These are phyloP conservation scores for Neurospora terricola DNA, from an alignment of 495 filamentous ascomycete genomes.

Conservation along the genomic window DNA sequence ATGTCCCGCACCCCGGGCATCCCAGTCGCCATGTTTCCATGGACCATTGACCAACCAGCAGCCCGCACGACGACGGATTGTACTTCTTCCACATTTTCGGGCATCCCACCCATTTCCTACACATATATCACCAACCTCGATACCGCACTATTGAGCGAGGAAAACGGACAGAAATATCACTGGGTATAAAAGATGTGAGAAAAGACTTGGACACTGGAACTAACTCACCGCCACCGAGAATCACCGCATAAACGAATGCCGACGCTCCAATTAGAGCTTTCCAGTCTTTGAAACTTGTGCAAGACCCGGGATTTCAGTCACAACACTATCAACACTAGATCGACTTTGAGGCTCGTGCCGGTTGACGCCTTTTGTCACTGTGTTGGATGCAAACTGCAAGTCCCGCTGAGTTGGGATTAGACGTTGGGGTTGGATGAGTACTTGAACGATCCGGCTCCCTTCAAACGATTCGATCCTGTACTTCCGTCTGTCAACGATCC, in stretches of 20 bases:
- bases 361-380: not conserved
- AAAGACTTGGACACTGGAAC: not conserved
- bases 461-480: not conserved
- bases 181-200: too few relatives aligned
- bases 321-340: not conserved
- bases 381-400: not conserved
- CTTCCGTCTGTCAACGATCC: not conserved
- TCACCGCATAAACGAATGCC: constrained; percentile 18
- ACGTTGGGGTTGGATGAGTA: not conserved
- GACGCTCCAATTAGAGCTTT: constrained; percentile 10
- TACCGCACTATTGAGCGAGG: not conserved
- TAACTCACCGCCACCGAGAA: constrained; percentile 13
- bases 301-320: not conserved
- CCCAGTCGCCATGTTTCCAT: not conserved
- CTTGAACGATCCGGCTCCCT: not conserved
- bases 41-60: not conserved
- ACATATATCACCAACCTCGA: not conserved
- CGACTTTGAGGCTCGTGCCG: not conserved
- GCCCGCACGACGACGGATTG: not conserved
- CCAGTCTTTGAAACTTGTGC: not conserved
- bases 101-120: not conserved
- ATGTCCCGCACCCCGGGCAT: not conserved
- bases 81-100: not conserved
- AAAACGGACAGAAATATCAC: not conserved
- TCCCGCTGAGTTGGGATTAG: not conserved